Evolutionary conservation across 2,329 filamentous ascomycete genomes (phyloP).

Genomic region (Botrytis medusae): DNA sequence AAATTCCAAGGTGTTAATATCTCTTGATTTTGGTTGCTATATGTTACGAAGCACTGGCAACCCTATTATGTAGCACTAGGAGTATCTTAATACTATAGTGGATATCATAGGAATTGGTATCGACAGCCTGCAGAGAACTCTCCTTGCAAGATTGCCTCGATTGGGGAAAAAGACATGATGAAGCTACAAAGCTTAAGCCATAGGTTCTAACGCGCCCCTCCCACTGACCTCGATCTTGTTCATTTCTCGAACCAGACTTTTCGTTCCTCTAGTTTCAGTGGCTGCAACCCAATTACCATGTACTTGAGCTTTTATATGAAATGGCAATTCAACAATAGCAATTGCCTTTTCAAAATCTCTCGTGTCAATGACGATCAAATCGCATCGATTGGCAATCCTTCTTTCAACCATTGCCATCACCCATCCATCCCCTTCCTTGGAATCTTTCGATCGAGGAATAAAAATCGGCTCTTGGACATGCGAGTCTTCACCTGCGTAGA

Average conservation of each 20-base stretch:
- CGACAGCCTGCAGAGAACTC: neutral
- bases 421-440: constrained; percentile 38
- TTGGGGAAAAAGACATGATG: neutral
- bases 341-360: constrained; percentile 38
- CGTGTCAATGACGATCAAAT: constrained; percentile 42
- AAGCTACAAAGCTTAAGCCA: neutral
- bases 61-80: neutral
- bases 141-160: neutral
- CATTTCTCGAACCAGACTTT: constrained; percentile 8
- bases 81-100: neutral
- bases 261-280: neutral
- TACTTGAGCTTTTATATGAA: constrained; percentile 30
- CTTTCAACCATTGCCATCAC: constrained; percentile 36
- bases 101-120: neutral
- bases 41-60: neutral
- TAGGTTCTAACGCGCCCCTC: neutral
- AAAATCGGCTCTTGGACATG: constrained; percentile 56
- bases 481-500: constrained; percentile 41
- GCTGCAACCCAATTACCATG: constrained; percentile 38
- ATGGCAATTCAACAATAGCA: constrained; percentile 38
- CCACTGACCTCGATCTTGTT: neutral
- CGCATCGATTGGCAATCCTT: constrained; percentile 41
- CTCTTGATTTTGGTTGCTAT: neutral
- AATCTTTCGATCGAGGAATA: constrained; percentile 45
- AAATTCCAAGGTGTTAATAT: neutral